Percentiles rank a stretch among this genome's conserved stretches.
Evolutionary conservation across 129 eudicot genomes (phyloP).

Genomic region (Chrysanthemum makinoi): DNA sequence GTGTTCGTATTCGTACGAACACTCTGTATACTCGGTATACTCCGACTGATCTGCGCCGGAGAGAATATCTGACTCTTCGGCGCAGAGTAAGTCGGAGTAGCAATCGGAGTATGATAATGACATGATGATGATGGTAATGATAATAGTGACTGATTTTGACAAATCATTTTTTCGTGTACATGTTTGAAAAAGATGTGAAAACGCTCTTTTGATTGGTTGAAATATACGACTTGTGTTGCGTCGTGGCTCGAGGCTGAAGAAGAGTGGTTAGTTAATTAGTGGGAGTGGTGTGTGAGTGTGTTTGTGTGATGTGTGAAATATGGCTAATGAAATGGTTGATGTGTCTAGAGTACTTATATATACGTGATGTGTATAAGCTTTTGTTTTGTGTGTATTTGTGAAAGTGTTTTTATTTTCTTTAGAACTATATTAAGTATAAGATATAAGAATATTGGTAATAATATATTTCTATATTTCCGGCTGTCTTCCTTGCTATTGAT

Average conservation of each 20-base stretch:
- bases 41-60: constrained; percentile 47
- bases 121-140: constrained; percentile 41
- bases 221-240: constrained; percentile 6
- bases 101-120: constrained; percentile 66
- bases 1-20: constrained; percentile 53
- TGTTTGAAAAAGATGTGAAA: constrained; percentile 11
- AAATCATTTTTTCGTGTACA: constrained; percentile 50
- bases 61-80: constrained; percentile 66
- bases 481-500: too few species aligned
- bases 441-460: too few species aligned
- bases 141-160: constrained; percentile 32
- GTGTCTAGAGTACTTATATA: constrained; percentile 33
- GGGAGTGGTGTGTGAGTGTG: constrained; percentile 1
- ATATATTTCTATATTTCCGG: too few species aligned
- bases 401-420: background rate
- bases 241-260: constrained; percentile 8
- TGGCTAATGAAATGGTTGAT: constrained; percentile 23
- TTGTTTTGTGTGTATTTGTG: background rate
- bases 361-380: background rate
- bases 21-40: background rate
- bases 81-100: constrained; percentile 85
- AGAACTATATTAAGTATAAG: too few species aligned
- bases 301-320: constrained; percentile 17
- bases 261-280: background rate
- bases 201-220: background rate